Conservation (phyloP, 78 protist species). For the Speleostelium caveatum region DNA sequence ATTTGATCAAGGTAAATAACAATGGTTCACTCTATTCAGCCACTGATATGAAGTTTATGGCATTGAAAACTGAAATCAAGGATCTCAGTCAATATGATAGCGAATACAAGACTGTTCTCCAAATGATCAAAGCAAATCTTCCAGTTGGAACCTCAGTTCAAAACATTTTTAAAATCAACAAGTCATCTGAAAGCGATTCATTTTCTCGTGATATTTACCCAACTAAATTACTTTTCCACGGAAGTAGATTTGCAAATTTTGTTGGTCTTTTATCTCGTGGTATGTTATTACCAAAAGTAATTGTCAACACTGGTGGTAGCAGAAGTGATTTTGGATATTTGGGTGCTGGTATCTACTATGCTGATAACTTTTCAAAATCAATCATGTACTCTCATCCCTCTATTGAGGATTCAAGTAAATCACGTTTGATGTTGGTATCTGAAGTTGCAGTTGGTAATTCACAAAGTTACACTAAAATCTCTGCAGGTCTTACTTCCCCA, state of each 20-base stretch:
- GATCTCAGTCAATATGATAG: neutral
- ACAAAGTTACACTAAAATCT: neutral
- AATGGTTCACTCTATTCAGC: neutral
- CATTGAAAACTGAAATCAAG: slow-evolving; percentile 23
- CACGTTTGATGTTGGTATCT: slow-evolving; percentile 13
- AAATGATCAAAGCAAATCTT: neutral
- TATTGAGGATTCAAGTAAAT: neutral
- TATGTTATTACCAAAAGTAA: slow-evolving; percentile 72
- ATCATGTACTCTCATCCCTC: slow-evolving; percentile 53
- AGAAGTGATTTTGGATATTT: slow-evolving; percentile 82
- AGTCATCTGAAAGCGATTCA: neutral
- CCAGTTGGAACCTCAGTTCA: neutral
- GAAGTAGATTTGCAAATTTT: slow-evolving; percentile 53
- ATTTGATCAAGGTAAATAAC: slow-evolving; percentile 33
- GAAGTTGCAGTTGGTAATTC: slow-evolving; percentile 62
- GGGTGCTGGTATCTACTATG: slow-evolving; percentile 85
- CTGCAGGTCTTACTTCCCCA: slow-evolving; percentile 36
- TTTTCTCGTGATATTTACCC: neutral
- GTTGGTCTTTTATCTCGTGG: slow-evolving; percentile 86
- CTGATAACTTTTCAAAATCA: slow-evolving; percentile 37
- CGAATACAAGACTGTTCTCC: neutral
- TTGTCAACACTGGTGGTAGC: slow-evolving; percentile 48
- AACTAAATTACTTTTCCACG: slow-evolving; percentile 67
- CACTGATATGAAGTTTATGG: slow-evolving; percentile 48
- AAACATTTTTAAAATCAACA: slow-evolving; percentile 5